phyloP scores from a whole-genome alignment of 345 rosid species.

The Eucalyptus decipiens region DNA sequence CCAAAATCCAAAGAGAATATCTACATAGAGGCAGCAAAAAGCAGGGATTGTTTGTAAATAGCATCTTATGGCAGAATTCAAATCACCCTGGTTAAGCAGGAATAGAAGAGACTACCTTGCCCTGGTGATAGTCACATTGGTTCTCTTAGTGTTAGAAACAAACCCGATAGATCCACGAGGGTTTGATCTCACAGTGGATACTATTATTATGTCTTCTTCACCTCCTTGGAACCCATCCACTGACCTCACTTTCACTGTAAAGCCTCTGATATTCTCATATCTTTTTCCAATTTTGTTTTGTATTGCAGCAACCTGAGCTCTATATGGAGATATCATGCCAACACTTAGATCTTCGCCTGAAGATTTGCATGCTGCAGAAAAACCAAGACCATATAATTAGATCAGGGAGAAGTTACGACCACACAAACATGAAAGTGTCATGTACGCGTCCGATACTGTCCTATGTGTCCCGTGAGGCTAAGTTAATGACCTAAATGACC shows the following conservation, averaged over 20 bases:
- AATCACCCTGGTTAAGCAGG: background rate
- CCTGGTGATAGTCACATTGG: conserved; percentile 18
- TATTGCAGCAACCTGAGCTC: conserved; percentile 9
- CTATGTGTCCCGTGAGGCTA: background rate
- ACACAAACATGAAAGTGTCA: background rate
- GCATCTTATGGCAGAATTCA: background rate
- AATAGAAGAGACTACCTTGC: conserved; percentile 6
- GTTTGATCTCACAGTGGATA: conserved; percentile 14
- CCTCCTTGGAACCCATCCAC: conserved; percentile 15
- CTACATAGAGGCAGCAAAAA: background rate
- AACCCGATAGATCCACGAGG: conserved; percentile 3
- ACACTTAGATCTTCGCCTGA: background rate
- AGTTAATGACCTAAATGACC: background rate
- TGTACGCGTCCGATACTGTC: background rate
- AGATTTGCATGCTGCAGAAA: conserved; percentile 3
- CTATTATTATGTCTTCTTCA: conserved; percentile 10
- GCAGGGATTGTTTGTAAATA: background rate
- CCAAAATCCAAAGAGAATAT: conserved; percentile 18
- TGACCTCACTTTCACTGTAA: conserved; percentile 8
- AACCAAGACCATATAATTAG: background rate
- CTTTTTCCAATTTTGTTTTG: background rate
- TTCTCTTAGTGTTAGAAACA: background rate
- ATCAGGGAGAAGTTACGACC: background rate
- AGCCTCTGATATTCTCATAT: background rate
- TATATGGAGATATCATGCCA: conserved; percentile 12